These are phyloP conservation scores for Eucalyptus sp. DNA, from an alignment of 345 rosid species.

Conservation along the genomic window DNA sequence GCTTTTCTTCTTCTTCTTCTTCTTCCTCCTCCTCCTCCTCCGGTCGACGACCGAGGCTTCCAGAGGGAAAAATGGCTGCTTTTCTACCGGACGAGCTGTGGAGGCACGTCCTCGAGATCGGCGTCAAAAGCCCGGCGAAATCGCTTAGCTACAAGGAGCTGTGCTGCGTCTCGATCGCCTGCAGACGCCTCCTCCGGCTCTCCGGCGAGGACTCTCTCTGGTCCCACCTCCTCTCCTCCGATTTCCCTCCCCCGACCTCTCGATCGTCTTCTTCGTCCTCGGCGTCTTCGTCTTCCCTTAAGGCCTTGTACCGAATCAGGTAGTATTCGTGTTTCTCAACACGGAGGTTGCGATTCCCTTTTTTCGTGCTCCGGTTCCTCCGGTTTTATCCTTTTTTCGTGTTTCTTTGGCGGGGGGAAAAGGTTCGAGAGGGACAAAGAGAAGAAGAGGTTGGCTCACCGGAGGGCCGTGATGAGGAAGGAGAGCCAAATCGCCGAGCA, in stretches of 20 bases:
- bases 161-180: slow-evolving; percentile 74
- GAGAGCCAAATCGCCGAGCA: slow-evolving; percentile 62
- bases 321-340: background rate
- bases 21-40: background rate
- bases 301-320: slow-evolving; percentile 45
- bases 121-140: slow-evolving; percentile 18
- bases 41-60: background rate
- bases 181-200: slow-evolving; percentile 56
- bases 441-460: slow-evolving; percentile 38
- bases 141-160: slow-evolving; percentile 47
- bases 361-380: background rate
- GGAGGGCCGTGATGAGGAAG: slow-evolving; percentile 53
- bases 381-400: background rate
- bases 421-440: slow-evolving; percentile 73
- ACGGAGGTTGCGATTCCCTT: background rate
- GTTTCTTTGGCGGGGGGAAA: background rate
- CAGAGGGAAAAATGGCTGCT: slow-evolving; percentile 3
- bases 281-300: slow-evolving; percentile 6
- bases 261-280: background rate
- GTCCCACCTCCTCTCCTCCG: slow-evolving; percentile 39
- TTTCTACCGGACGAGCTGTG: slow-evolving; percentile 71
- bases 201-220: slow-evolving; percentile 62
- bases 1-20: background rate
- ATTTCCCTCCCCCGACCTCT: slow-evolving; percentile 16
- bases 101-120: slow-evolving; percentile 53